Evolutionary conservation across 2,329 filamentous ascomycete genomes (phyloP).

Genomic region (Diaporthe helianthi): DNA sequence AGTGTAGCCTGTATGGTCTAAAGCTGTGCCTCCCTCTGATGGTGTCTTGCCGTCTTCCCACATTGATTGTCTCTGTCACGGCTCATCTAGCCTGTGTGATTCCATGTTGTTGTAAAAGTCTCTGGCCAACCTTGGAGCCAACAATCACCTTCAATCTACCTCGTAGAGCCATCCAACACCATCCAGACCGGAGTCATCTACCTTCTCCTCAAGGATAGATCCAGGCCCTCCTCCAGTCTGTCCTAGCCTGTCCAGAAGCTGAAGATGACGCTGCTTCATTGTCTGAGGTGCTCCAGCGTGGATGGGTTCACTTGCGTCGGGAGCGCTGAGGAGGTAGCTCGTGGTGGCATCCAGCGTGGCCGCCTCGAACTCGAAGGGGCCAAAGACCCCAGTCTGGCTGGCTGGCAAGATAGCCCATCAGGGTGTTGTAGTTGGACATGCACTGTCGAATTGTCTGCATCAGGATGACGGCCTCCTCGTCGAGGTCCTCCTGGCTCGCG

Average conservation of each 20-base stretch:
- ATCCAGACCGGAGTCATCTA: neutral
- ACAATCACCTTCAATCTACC: neutral
- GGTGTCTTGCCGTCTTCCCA: neutral
- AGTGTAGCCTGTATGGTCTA: neutral
- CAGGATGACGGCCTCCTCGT: neutral
- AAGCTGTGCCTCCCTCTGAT: neutral
- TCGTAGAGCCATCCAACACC: neutral
- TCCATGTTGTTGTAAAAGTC: neutral
- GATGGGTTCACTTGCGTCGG: neutral
- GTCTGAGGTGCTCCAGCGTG: neutral
- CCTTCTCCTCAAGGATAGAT: neutral
- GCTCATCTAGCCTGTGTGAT: neutral
- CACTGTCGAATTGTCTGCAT: neutral
- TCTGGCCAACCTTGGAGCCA: too few species aligned
- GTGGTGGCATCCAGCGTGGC: neutral
- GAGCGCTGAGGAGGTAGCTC: neutral
- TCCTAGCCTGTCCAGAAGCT: neutral
- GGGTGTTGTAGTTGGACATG: neutral
- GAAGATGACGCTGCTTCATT: neutral
- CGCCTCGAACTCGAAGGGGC: neutral
- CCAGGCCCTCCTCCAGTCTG: too few species aligned
- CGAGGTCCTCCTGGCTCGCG: neutral
- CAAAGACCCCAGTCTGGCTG: too few species aligned
- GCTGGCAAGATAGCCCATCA: neutral
- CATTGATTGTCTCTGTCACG: neutral